Evolutionary conservation across 1,139 yeast species (phyloP), one percentile per base, ranked within the genome.

Genomic region (Kodamaea derodonti): DNA sequence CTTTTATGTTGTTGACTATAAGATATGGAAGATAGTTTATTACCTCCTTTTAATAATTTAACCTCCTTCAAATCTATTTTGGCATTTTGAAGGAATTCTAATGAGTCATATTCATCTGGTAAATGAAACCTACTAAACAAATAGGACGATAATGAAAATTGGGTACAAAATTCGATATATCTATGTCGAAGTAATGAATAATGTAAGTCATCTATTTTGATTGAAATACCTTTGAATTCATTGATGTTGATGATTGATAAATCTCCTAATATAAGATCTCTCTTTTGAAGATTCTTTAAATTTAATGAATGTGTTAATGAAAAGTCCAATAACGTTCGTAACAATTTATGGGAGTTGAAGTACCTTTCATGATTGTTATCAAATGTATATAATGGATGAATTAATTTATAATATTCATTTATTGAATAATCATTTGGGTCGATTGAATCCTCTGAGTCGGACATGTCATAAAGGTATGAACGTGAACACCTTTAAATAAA

Each of bases 71-170:
- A 46, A 2, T 41, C 31, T 11, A 46, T 37, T 12, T 40, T 41
- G 14, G 36, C 34, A 14, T 34, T 35, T 9, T 45, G 45, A 12
- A 43, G 35, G 25, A 55, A 46, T 33, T 56, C 62, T 15, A 49
- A 37, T 3, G 56, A 47, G 10, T 60, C 63, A 35, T 54, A 52
- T 22, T 51, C 54, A 39, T 60, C 63, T 2, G 60, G 54, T 9
- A 60, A 45, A 35, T 63, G 68, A 32, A 60, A 56, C 24, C 66
- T 32, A 26, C 51, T 43, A 32, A 62, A 63, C 17, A 62, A 47
- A 35, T 62, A 63, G 11, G 56, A 47, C 2, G 63, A 51, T 4
- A 62, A 37, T 1, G 62, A 54, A 10, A 58, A 45, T 34, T 56
- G 62, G 9, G 62, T 60, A 41, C 69, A 63, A 30, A 49, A 45